A percentile compares a stretch with the other conserved stretches of the same genome.
These are phyloP conservation scores for Mycena rosella DNA, from an alignment of 768 basidiomycete genomes.

Conservation along the genomic window DNA sequence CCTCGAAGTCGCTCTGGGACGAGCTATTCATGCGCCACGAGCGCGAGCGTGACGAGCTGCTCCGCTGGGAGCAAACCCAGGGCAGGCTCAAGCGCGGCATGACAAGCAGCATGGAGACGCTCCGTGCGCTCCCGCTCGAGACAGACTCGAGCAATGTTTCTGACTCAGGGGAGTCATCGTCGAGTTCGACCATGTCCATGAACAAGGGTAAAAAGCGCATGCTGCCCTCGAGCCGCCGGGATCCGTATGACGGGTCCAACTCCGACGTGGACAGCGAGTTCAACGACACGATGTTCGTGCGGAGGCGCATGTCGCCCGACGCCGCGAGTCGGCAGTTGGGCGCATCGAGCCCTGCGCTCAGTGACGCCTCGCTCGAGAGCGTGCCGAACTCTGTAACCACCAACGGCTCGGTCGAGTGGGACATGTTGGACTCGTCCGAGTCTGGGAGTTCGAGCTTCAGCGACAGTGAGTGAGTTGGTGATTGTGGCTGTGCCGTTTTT, in stretches of 20 bases:
- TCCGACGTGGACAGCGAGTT: slow-evolving; percentile 30
- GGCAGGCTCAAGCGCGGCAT: slow-evolving; percentile 42
- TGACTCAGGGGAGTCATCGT: neutral
- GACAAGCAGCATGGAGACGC: slow-evolving; percentile 58
- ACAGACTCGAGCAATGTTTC: neutral
- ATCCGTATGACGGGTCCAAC: slow-evolving; percentile 17
- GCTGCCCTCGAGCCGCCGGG: neutral
- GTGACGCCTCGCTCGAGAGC: slow-evolving; percentile 21
- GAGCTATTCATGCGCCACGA: slow-evolving; percentile 71
- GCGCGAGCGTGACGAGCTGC: slow-evolving; percentile 67
- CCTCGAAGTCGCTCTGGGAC: slow-evolving; percentile 67
- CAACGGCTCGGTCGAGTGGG: slow-evolving; percentile 28
- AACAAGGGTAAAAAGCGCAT: slow-evolving; percentile 27
- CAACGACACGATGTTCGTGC: neutral
- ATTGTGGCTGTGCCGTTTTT: no score
- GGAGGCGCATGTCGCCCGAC: neutral
- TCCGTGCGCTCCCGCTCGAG: slow-evolving; percentile 40
- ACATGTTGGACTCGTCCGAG: slow-evolving; percentile 23
- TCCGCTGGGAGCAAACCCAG: slow-evolving; percentile 61
- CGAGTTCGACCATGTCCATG: neutral
- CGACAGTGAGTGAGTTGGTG: slow-evolving; percentile 5
- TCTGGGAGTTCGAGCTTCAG: slow-evolving; percentile 11
- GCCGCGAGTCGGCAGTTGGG: neutral
- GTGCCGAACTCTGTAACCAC: slow-evolving; percentile 10
- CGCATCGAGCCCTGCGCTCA: slow-evolving; percentile 16